Conservation (phyloP, 1,284 basidiomycete genomes). For the Paramarasmius palmivorus region DNA sequence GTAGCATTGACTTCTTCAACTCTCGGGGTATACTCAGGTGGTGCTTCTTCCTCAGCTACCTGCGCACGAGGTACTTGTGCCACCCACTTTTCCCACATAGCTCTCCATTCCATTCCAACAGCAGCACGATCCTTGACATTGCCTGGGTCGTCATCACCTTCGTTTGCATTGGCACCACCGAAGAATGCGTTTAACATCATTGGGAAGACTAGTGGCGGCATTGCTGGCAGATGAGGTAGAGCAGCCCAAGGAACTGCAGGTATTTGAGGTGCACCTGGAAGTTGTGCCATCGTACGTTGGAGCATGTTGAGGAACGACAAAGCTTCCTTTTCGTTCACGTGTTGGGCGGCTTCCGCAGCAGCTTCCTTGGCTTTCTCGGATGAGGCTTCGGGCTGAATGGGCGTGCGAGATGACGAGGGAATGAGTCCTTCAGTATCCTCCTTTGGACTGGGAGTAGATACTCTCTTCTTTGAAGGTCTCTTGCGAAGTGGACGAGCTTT, state of each 20-base stretch:
- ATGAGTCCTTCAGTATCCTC: slow-evolving; percentile 17
- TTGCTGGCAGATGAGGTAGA: slow-evolving; percentile 62
- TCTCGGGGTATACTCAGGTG: slow-evolving; percentile 70
- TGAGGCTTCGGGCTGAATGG: background rate
- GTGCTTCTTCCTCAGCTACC: slow-evolving; percentile 54
- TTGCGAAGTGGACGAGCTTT: slow-evolving; percentile 5
- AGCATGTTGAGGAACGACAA: slow-evolving; percentile 72
- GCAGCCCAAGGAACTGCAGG: slow-evolving; percentile 64
- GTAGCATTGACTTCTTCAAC: slow-evolving; percentile 23
- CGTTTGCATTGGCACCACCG: slow-evolving; percentile 40
- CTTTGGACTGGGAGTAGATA: slow-evolving; percentile 25
- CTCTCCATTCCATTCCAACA: slow-evolving; percentile 53
- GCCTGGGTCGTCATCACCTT: slow-evolving; percentile 34
- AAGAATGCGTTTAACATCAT: slow-evolving; percentile 69
- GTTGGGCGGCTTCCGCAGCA: background rate
- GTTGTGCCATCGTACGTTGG: slow-evolving; percentile 72
- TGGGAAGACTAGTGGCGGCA: slow-evolving; percentile 68
- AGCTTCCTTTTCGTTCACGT: slow-evolving; percentile 63
- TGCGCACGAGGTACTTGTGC: slow-evolving; percentile 46
- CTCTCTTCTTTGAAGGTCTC: slow-evolving; percentile 24
- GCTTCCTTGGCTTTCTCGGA: slow-evolving; percentile 22
- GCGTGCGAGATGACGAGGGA: background rate
- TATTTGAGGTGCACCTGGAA: slow-evolving; percentile 61
- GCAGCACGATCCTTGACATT: slow-evolving; percentile 34
- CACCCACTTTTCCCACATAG: slow-evolving; percentile 76